phyloP scores from a whole-genome alignment of 1,139 yeast genomes.

The Geotrichum siamense region DNA sequence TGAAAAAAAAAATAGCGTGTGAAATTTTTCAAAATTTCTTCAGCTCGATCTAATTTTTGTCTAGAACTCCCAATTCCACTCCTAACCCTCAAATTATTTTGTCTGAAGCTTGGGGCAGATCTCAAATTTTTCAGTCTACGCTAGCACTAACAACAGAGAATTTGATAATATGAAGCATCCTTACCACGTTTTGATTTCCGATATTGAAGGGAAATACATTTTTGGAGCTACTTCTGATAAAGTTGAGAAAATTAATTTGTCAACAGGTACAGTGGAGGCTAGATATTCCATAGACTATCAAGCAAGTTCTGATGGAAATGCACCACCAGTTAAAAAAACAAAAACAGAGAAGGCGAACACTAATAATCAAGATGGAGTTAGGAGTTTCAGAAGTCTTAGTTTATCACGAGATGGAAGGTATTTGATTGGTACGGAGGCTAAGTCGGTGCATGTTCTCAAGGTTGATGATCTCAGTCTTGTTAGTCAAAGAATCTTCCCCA shows the following conservation, averaged over 20 bases:
- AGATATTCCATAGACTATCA: slow-evolving; percentile 10
- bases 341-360: slow-evolving; percentile 16
- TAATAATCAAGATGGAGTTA: slow-evolving; percentile 14
- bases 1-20: too few relatives aligned
- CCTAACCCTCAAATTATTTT: background rate
- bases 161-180: slow-evolving; percentile 21
- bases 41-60: too few relatives aligned
- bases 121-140: background rate
- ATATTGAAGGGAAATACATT: slow-evolving; percentile 19
- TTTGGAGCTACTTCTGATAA: slow-evolving; percentile 20
- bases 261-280: slow-evolving; percentile 17
- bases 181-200: slow-evolving; percentile 21
- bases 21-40: too few relatives aligned
- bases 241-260: slow-evolving; percentile 18
- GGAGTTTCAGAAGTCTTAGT: slow-evolving; percentile 40
- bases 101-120: background rate
- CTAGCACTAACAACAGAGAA: background rate
- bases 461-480: slow-evolving; percentile 40
- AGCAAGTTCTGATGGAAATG: slow-evolving; percentile 2
- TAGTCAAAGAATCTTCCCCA: slow-evolving; percentile 74
- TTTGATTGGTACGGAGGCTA: slow-evolving; percentile 71
- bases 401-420: slow-evolving; percentile 48
- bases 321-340: slow-evolving; percentile 15
- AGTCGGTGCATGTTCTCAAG: slow-evolving; percentile 56
- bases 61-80: background rate